Base-by-base conservation (phyloP, 805 yeast genomes). In the Lipomyces orientalis region DNA sequence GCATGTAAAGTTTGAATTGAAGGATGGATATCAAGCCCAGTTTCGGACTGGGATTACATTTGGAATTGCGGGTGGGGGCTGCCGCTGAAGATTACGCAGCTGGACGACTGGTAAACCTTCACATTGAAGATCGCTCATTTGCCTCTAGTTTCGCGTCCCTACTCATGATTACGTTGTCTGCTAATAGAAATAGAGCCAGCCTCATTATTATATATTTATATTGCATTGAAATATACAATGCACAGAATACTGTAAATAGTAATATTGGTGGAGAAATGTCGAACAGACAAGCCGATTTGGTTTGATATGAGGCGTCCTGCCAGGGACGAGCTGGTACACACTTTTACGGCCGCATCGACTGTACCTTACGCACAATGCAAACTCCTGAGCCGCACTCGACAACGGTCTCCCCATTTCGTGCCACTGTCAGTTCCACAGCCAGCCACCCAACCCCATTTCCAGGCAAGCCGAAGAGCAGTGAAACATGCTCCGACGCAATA, bases 21-120 rank as follows among this genome's bases (percentile, higher is more conserved):
- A 12, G 31, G 54, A 49, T n/a, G 66, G 57, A 5, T 58, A 64
- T 35, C 56, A 51, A 22, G 58, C 60, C 22, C 34, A 58, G 37
- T 64, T 61, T 22, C 39, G 43, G 5, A 61, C 6, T n/a, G 7
- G 52, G 39, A 55, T 64, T 25, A 68, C 71, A 10, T 62, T 59
- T 39, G 37, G 66, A 31, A 66, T 68, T 12, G 57, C 37, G 7
- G 64, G 62, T 9, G 46, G 54, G 9, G 54, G 9, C 33, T 68
- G 66, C 68, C 66, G 56, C 60, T 68, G 51, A 29, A n/a, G 4
- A 46, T 67, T 5, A 61, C 55, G 34, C 46, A 33, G 25, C 57
- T 63, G 43, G 25, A 49, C n/a, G 62, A 49, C 5, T 59, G 64
- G 69, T 37, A 14, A 37, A 14, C 9, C 43, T 5, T 37, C 2